Evolutionary conservation across 2,329 filamentous ascomycete species (phyloP).

Genomic region (Diaporthe humulicola): DNA sequence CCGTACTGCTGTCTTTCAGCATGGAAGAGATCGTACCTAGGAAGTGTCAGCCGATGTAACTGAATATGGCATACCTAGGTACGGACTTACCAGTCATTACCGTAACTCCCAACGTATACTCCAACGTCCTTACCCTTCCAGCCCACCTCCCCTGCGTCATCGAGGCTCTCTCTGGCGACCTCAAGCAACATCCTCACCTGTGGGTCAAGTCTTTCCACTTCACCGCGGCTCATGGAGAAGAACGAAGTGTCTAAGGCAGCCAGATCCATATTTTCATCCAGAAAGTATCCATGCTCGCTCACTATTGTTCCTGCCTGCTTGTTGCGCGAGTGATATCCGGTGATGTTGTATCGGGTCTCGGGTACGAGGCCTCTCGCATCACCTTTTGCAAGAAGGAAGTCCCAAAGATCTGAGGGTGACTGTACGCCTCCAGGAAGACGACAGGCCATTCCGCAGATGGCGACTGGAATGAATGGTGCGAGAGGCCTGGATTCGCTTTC

Average conservation of each 20-base stretch:
- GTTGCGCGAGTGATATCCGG: conserved; percentile 44
- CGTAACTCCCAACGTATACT: too few relatives aligned
- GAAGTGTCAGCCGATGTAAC: too few relatives aligned
- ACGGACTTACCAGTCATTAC: too few relatives aligned
- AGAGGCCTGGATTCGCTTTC: too few relatives aligned
- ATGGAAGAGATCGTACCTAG: too few relatives aligned
- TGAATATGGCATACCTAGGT: too few relatives aligned
- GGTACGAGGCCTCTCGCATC: conserved; percentile 44
- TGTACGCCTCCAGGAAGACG: conserved; percentile 45
- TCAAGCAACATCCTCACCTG: conserved; percentile 44
- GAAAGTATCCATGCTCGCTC: conserved; percentile 36
- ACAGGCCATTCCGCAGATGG: conserved; percentile 15
- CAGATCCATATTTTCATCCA: conserved; percentile 28
- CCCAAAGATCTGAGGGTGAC: conserved; percentile 45
- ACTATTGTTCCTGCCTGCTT: background rate
- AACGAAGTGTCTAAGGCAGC: conserved; percentile 33
- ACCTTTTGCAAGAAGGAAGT: conserved; percentile 44
- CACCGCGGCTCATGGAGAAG: conserved; percentile 34
- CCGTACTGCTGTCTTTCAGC: too few relatives aligned
- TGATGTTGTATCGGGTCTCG: conserved; percentile 42
- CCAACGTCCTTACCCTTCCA: too few relatives aligned
- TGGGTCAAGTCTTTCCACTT: conserved; percentile 37
- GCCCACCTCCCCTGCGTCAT: background rate
- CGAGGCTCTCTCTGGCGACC: conserved; percentile 34
- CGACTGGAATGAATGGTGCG: too few relatives aligned